Base-by-base conservation (phyloP, 1,139 yeast genomes). In the Lodderomyces theae region DNA sequence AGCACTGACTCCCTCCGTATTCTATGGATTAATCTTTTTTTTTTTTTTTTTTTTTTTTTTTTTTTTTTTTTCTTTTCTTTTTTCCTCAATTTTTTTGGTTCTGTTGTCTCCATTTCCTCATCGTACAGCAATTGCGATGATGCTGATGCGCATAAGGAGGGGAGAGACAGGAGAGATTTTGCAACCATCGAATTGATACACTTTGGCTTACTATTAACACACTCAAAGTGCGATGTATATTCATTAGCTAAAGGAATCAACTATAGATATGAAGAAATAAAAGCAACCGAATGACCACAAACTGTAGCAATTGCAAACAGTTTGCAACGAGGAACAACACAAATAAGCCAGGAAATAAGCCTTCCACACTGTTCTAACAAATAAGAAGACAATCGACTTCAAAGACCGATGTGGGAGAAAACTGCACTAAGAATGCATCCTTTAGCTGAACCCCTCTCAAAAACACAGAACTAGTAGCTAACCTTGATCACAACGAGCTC, bases 401-500 rank as follows among this genome's bases (percentile, higher is more conserved):
- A n/a, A 25, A n/a, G 7, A 19, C 22, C 5, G 7, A 19, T 5
- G 22, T 19, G 22, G 22, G 22, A 19, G 22, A 8, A 5, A 19
- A 25, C 4, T n/a, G 29, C 29, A 25, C 29, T 25, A n/a, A 4
- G n/a, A n/a, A 8, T 25, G 12, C 12, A 5, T 25, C 16, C 29
- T 25, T 12, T 25, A 25, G 29, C 29, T n/a, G 11, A 8, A 5
- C 22, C 25, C 25, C 29, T 25, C 29, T 9, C 25, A 23, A 23
- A 6, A 23, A 23, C 25, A 23, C 9, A n/a, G 3, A 25, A 9
- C 12, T 12, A 25, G 16, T 25, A 25, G 15, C n/a, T 12, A 9
- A 25, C 29, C 29, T n/a, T 21, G 12, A 42, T 32, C 18, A 42
- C 21, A 26, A 42, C 34, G 6, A 42, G 26, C 28, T 42, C 37